Evolutionary conservation across 805 yeast genomes (phyloP), one percentile per base, ranked within the genome.

Genomic region (Candida lessepsii): DNA sequence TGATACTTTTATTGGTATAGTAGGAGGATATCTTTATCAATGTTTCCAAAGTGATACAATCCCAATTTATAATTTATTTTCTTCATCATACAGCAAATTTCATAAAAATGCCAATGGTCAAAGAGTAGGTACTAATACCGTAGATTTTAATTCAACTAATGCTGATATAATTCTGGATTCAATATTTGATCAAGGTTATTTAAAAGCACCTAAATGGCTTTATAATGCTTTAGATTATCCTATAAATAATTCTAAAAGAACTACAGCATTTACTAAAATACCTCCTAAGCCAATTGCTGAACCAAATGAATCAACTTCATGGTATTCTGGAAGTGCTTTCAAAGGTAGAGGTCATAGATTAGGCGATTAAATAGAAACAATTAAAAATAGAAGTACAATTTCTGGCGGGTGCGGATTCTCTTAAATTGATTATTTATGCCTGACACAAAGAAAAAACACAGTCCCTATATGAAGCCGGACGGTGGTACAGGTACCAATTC

Each of bases 41-140:
- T 82, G 87, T 53, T 54, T 80, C 31, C 85, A 80, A 50, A 79
- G 86, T 0, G 61, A 68, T 29, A 75, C 86, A 2, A 27, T 62
- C 18, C 73, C 75, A 2, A 44, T 69, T 31, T 65, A 64, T 49
- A 69, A 69, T 49, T 52, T 69, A 29, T 46, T 62, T 29, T 64
- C 70, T 1, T 59, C 61, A 5, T 54, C 62, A 1, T 63, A 64
- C 42, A 13, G 47, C 9, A 33, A 30, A 13, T 37, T 30, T 11
- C 31, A 38, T 5, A 35, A 29, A 6, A 33, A 16, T 9, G 24
- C 20, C 13, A 24, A 30, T 8, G 62, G 63, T 13, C 52, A 56
- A 37, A 53, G 65, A 34, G 71, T 67, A 5, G 72, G 72, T 9
- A 54, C 54, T n/a, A 42, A 18, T 11, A n/a, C 13, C 3, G 19